phyloP scores from a whole-genome alignment of 345 rosid species.

The Clarkia xantiana region DNA sequence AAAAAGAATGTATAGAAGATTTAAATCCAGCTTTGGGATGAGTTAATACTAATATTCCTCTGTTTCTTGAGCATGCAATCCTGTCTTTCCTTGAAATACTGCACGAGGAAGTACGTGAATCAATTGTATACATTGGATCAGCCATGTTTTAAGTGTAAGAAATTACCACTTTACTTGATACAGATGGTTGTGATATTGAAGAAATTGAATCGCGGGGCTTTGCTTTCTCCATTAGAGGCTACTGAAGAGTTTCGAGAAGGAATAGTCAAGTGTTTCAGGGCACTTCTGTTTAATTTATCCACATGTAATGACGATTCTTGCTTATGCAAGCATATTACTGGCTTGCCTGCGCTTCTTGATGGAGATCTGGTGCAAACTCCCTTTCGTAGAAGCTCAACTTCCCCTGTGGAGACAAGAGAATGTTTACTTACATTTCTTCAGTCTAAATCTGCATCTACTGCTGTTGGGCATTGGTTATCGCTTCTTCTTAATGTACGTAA shows the following conservation, averaged over 20 bases:
- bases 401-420: conserved; percentile 26
- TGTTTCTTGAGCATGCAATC: not conserved
- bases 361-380: conserved; percentile 16
- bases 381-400: conserved; percentile 11
- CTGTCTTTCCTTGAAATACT: too few species aligned
- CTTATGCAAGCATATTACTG: conserved; percentile 36
- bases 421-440: conserved; percentile 74
- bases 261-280: conserved; percentile 64
- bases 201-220: conserved; percentile 59
- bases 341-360: conserved; percentile 43
- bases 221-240: conserved; percentile 57
- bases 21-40: not conserved
- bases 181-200: conserved; percentile 75
- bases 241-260: conserved; percentile 92
- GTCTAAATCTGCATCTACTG: conserved; percentile 59
- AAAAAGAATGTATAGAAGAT: too few species aligned
- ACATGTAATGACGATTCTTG: conserved; percentile 51
- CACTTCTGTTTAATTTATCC: conserved; percentile 36
- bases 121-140: too few species aligned
- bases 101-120: too few species aligned
- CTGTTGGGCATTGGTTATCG: conserved; percentile 93
- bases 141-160: not conserved
- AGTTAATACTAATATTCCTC: not conserved
- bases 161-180: conserved; percentile 2
- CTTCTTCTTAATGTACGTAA: conserved; percentile 63